Conservation (phyloP, 129 eudicot genomes). For the Heracleum sosnowskyi region DNA sequence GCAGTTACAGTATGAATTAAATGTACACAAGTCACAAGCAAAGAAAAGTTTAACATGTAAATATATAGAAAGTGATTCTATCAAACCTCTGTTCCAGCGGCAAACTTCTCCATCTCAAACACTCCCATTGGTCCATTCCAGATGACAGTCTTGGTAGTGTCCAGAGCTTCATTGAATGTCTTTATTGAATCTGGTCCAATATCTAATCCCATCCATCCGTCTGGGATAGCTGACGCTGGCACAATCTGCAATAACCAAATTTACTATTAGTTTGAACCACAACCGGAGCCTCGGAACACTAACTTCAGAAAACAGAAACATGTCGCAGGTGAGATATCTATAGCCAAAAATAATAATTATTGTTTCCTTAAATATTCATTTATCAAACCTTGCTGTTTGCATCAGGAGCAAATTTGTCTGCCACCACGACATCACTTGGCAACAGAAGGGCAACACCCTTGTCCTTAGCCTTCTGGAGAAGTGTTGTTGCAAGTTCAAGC, state of each 20-base stretch:
- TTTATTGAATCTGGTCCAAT: slow-evolving; percentile 63
- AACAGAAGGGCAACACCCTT: slow-evolving; percentile 51
- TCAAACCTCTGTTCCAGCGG: slow-evolving; percentile 63
- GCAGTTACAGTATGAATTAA: neutral
- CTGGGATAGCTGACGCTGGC: slow-evolving; percentile 56
- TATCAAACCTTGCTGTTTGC: slow-evolving; percentile 55
- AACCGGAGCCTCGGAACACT: neutral
- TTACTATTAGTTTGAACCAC: neutral
- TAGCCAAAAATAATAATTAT: neutral
- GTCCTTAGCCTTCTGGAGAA: slow-evolving; percentile 51
- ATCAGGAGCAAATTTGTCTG: slow-evolving; percentile 65
- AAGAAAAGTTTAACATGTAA: neutral
- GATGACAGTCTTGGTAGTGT: slow-evolving; percentile 47
- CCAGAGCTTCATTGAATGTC: slow-evolving; percentile 57
- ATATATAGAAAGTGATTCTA: neutral
- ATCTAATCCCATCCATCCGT: slow-evolving; percentile 76
- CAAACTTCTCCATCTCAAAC: slow-evolving; percentile 53
- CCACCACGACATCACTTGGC: slow-evolving; percentile 52
- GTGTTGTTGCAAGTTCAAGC: slow-evolving; percentile 59
- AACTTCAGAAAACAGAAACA: neutral
- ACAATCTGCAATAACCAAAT: slow-evolving; percentile 35
- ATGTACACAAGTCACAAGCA: neutral
- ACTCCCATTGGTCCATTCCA: slow-evolving; percentile 71
- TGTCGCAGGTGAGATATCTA: neutral
- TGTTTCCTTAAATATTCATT: neutral